Conservation (phyloP, 179 eudicot genomes). For the Vitellaria paradoxa region DNA sequence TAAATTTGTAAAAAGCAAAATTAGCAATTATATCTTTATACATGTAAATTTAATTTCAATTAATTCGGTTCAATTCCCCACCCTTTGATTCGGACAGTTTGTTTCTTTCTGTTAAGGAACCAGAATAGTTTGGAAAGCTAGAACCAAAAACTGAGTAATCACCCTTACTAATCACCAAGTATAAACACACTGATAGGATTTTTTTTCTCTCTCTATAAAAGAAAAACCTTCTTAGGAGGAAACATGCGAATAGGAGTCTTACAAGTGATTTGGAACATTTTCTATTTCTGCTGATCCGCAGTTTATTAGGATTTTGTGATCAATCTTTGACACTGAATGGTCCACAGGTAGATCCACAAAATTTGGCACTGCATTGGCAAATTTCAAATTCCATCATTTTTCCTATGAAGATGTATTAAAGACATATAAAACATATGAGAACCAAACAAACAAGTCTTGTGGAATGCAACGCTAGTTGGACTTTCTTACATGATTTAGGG, state of each 20-base stretch:
- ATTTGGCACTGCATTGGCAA: slow-evolving; percentile 33
- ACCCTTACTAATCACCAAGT: no score
- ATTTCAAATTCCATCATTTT: slow-evolving; percentile 10
- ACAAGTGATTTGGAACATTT: slow-evolving; percentile 39
- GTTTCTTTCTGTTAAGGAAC: no score
- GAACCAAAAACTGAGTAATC: no score
- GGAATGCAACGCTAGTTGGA: neutral
- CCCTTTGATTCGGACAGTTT: no score
- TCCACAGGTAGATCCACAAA: slow-evolving; percentile 40
- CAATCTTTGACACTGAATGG: slow-evolving; percentile 51
- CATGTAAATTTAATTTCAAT: no score
- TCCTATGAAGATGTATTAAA: neutral
- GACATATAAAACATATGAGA: neutral
- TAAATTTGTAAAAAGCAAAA: no score
- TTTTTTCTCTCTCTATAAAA: no score
- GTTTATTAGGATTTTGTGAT: slow-evolving; percentile 47
- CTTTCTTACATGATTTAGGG: slow-evolving; percentile 33
- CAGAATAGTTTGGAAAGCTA: no score
- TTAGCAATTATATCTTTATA: no score
- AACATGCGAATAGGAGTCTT: slow-evolving; percentile 22
- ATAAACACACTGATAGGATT: no score
- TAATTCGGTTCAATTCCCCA: no score
- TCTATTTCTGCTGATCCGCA: slow-evolving; percentile 32
- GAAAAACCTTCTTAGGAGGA: no score
- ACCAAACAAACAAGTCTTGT: neutral